These are phyloP conservation scores for Apiospora pterosperma DNA, from an alignment of 2,329 filamentous ascomycete genomes.

Conservation along the genomic window DNA sequence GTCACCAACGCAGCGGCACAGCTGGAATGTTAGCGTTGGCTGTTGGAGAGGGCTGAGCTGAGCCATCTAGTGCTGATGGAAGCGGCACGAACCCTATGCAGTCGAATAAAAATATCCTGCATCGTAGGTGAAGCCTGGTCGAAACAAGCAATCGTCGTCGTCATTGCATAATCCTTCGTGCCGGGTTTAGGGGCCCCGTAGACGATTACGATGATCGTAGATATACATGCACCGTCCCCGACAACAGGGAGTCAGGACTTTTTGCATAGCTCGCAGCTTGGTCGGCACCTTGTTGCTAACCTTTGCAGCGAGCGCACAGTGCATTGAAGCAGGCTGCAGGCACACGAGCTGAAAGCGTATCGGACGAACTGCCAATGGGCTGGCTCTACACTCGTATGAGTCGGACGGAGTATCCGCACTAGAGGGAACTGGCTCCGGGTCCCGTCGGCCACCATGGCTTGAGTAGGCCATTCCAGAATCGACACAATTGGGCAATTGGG, in stretches of 20 bases:
- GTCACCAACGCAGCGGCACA: not conserved
- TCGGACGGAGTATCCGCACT: not conserved
- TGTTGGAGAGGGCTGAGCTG: not conserved
- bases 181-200: too few relatives aligned
- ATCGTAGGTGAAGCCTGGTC: too few relatives aligned
- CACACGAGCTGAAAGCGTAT: constrained; percentile 1
- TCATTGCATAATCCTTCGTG: too few relatives aligned
- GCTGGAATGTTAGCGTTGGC: not conserved
- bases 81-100: not conserved
- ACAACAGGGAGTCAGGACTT: too few relatives aligned
- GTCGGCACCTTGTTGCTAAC: not conserved
- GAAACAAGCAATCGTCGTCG: too few relatives aligned
- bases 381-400: not conserved
- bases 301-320: too few relatives aligned
- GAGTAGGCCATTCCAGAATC: not conserved
- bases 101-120: not conserved
- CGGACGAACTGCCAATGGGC: not conserved
- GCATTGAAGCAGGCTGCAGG: not conserved
- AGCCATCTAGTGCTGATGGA: not conserved
- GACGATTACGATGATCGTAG: too few relatives aligned
- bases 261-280: not conserved
- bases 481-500: too few relatives aligned
- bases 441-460: not conserved
- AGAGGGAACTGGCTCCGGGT: not conserved
- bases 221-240: too few relatives aligned